A percentile compares a stretch with the other conserved stretches of the same genome.
phyloP scores from a whole-genome alignment of 139 green algal species.

The Edaphochlamys debaryana region DNA sequence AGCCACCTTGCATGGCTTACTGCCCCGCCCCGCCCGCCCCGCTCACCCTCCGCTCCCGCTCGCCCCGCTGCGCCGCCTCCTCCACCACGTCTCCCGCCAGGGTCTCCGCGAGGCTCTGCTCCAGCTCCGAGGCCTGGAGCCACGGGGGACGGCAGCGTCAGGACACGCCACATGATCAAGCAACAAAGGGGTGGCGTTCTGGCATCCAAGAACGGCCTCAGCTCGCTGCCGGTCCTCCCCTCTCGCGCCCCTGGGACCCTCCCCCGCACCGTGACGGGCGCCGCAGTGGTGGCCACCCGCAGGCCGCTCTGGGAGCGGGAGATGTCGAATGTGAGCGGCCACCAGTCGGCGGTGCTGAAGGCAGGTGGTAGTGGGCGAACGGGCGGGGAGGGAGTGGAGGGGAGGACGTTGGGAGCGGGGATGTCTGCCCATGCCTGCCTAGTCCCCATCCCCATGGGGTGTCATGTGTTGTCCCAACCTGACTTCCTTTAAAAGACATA shows the following conservation, averaged over 20 bases:
- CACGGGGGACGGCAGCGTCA: no score
- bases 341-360: conserved; percentile 28
- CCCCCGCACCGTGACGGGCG: conserved; percentile 10
- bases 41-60: background rate
- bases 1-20: background rate
- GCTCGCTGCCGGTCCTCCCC: conserved; percentile 17
- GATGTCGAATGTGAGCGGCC: conserved; percentile 29
- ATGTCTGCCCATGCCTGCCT: background rate
- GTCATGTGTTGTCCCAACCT: no score
- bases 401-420: background rate
- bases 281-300: conserved; percentile 20
- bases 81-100: conserved; percentile 14
- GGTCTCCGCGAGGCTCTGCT: conserved; percentile 28
- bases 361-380: background rate
- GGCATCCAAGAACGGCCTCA: no score
- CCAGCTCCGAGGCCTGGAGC: no score
- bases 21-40: background rate
- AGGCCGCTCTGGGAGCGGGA: conserved; percentile 18
- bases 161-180: no score
- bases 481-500: no score
- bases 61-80: background rate
- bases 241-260: no score
- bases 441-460: background rate
- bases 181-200: no score
- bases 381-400: background rate